Conservation (phyloP, 75 land plant species). For the Selaginella moellendorffii region DNA sequence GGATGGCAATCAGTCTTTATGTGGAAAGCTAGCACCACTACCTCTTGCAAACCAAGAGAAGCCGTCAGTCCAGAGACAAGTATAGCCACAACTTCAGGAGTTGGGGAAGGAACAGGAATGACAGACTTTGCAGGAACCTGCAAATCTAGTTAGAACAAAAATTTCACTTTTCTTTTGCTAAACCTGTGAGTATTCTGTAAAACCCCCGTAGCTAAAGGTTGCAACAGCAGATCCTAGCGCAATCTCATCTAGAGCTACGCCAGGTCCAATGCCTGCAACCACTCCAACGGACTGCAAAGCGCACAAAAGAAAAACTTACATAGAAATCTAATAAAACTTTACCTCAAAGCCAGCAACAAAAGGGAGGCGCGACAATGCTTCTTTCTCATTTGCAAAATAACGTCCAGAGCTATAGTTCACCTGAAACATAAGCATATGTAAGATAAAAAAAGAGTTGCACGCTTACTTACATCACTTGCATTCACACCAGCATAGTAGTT, state of each 20-base stretch:
- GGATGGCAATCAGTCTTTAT: background rate
- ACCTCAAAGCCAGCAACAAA: slow-evolving; percentile 99
- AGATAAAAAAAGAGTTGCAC: background rate
- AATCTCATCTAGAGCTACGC: slow-evolving; percentile 31
- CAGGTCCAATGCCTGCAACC: slow-evolving; percentile 62
- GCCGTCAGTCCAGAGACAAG: slow-evolving; percentile 97
- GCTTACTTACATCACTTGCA: slow-evolving; percentile 95
- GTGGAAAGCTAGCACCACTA: slow-evolving; percentile 6
- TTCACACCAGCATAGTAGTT: slow-evolving; percentile 87
- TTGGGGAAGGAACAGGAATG: slow-evolving; percentile 60
- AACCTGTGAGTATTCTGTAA: slow-evolving; percentile 74
- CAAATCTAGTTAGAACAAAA: background rate
- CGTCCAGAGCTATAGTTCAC: slow-evolving; percentile 86
- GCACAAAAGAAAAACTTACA: slow-evolving; percentile 1
- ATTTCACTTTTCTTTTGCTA: no score
- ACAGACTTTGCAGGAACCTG: slow-evolving; percentile 72
- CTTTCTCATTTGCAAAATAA: slow-evolving; percentile 46
- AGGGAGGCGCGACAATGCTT: slow-evolving; percentile 46
- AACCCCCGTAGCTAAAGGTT: slow-evolving; percentile 60
- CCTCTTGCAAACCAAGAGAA: slow-evolving; percentile 87
- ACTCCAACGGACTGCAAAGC: slow-evolving; percentile 77
- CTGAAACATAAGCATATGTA: slow-evolving; percentile 16
- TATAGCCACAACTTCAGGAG: slow-evolving; percentile 93
- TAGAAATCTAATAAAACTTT: background rate
- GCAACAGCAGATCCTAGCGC: slow-evolving; percentile 77